A percentile compares a stretch with the other conserved stretches of the same genome.
phyloP scores from a whole-genome alignment of 108 stramenopile species.

The Schizochytrium sp. region DNA sequence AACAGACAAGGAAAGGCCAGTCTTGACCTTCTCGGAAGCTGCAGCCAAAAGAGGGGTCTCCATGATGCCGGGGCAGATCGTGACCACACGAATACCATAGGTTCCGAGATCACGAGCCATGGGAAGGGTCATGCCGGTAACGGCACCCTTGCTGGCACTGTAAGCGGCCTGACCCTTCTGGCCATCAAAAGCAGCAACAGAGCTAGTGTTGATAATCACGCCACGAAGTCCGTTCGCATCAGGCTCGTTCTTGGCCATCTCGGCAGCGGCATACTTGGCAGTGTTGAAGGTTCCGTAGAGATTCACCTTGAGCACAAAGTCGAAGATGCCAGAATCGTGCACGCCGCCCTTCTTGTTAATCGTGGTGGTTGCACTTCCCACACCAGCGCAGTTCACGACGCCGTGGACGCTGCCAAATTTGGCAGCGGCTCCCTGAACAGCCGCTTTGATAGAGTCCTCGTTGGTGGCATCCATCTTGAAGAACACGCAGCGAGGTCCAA shows the following conservation, averaged over 20 bases:
- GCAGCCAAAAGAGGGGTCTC: conserved; percentile 88
- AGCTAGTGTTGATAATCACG: conserved; percentile 91
- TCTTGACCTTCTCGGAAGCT: conserved; percentile 84
- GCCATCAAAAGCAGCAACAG: conserved; percentile 93
- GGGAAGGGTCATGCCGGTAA: conserved; percentile 86
- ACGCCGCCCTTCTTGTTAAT: conserved; percentile 76
- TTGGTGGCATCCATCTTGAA: conserved; percentile 61
- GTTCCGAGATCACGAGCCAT: conserved; percentile 89
- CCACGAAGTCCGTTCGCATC: conserved; percentile 80
- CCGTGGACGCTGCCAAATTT: conserved; percentile 76
- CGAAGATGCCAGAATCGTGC: conserved; percentile 72
- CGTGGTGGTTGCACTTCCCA: conserved; percentile 83
- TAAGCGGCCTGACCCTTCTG: conserved; percentile 93
- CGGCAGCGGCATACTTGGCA: conserved; percentile 85
- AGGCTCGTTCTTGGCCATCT: conserved; percentile 78
- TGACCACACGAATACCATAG: conserved; percentile 87
- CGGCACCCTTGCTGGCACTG: conserved; percentile 89
- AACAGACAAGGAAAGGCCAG: conserved; percentile 83
- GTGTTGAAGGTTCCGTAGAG: conserved; percentile 93
- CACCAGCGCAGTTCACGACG: conserved; percentile 92
- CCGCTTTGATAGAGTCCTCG: conserved; percentile 52
- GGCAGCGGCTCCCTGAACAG: conserved; percentile 36
- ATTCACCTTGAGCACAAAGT: conserved; percentile 84
- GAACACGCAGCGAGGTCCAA: conserved; percentile 69
- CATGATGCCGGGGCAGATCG: conserved; percentile 93